Base-by-base conservation (phyloP, 2,329 filamentous ascomycete species). In the Sclerotinia glacialis region DNA sequence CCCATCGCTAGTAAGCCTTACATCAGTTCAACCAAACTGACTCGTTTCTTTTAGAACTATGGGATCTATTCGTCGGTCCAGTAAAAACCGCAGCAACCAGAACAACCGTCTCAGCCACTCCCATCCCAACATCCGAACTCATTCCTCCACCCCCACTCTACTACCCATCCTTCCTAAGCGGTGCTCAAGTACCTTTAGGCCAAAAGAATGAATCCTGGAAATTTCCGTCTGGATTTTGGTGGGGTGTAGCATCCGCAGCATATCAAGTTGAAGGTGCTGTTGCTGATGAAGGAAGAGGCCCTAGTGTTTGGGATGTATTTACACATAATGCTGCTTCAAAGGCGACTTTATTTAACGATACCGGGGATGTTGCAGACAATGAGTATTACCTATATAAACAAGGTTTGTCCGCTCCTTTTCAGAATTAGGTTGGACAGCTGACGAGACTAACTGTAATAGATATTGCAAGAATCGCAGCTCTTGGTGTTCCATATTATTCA, bases 341-440 rank as follows among this genome's bases (percentile, higher is more conserved):
- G 6, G 49, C 62, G 58, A 70, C 67, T 1, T 37, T 77, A 79
- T 64, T 75, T 78, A 46, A 80, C 80, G 2, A 83, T 50, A 78
- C 72, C 69, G 83, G 82, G 3, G 83, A 85, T 69, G 47, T 66
- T 9, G 64, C 56, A 14, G 47, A 62, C 28, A 66, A 66, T 62
- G 47, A 66, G 50, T 85, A 85, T 71, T 85, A 83, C 68, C 74
- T 83, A 9, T 85, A 85, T 71, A 85, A 84, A 72, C 83, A 85
- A 74, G 82, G 83, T 69, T 75, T 78, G 61, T 71, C 73, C 18
- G n/a, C 52, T 42, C 9, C 21, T 16, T 46, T 9, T 28, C 1
- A 31, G 14, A 18, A 34, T 14, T 34, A 7, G 11, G 18, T 23
- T 28, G 12, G 46, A 7, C 7, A 7, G 31, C 28, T 14, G 5